Percentiles rank a stretch among this genome's conserved stretches.
phyloP scores from a whole-genome alignment of 2,329 filamentous ascomycete genomes.

The Nemania diffusa region DNA sequence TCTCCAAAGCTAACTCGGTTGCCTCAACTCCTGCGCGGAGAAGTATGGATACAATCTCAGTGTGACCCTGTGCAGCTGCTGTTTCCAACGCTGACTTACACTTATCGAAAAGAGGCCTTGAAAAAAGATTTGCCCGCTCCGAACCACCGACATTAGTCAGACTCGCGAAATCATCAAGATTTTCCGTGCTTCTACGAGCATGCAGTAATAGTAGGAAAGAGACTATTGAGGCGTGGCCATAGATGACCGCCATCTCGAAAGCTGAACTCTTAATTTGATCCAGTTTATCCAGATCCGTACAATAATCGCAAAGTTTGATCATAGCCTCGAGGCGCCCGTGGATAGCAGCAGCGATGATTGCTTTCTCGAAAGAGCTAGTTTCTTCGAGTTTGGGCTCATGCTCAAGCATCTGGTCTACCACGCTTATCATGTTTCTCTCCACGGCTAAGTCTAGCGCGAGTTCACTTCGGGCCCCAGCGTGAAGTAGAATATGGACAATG shows the following conservation, averaged over 20 bases:
- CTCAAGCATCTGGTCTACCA: neutral
- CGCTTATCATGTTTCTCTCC: neutral
- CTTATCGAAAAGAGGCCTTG: neutral
- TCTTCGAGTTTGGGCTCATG: neutral
- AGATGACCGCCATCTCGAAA: neutral
- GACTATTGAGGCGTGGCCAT: neutral
- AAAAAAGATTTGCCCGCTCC: neutral
- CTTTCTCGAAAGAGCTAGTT: neutral
- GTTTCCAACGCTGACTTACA: neutral
- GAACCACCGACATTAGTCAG: neutral
- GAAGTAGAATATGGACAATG: neutral
- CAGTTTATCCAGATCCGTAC: neutral
- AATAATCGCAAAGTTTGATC: neutral
- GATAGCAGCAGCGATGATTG: neutral
- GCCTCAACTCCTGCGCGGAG: neutral
- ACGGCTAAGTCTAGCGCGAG: neutral
- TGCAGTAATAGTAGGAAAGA: neutral
- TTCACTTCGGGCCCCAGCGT: neutral
- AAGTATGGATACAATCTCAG: neutral
- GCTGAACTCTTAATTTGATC: neutral
- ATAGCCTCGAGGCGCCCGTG: neutral
- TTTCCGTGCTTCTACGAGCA: neutral
- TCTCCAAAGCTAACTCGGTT: neutral
- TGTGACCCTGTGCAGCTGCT: neutral
- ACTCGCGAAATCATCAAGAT: neutral